Percentiles rank a stretch among this genome's conserved stretches.
These are phyloP conservation scores for Exophiala oligosperma DNA, from an alignment of 2,329 filamentous ascomycete species.

Conservation along the genomic window DNA sequence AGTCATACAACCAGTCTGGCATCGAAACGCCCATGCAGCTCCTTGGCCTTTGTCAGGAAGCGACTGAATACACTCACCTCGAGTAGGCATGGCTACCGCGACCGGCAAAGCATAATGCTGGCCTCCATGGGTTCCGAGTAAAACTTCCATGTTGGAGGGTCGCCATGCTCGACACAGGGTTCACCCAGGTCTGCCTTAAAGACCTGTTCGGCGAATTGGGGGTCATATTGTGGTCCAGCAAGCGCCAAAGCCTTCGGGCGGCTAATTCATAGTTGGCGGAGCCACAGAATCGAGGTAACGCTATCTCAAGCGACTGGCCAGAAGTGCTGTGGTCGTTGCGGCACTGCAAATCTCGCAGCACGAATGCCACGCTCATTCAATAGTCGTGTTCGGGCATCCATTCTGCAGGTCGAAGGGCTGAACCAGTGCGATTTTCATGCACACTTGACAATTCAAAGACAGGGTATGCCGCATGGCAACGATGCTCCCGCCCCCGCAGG, in stretches of 20 bases:
- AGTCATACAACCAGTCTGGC: neutral
- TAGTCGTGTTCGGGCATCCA: neutral
- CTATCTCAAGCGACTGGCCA: neutral
- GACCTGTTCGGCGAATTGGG: slow-evolving; percentile 12
- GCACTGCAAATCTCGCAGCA: neutral
- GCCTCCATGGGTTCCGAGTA: slow-evolving; percentile 5
- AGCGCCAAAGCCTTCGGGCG: slow-evolving; percentile 23
- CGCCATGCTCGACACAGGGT: neutral
- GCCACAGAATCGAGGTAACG: slow-evolving; percentile 10
- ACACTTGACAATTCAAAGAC: neutral
- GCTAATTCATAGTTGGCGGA: slow-evolving; percentile 15
- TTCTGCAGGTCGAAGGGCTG: neutral
- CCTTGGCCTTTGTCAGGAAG: neutral
- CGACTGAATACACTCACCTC: slow-evolving; percentile 1
- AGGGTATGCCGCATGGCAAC: neutral
- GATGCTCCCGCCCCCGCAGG: neutral
- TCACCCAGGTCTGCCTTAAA: slow-evolving; percentile 12
- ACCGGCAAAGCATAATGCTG: neutral
- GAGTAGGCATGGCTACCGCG: neutral
- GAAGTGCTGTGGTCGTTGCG: neutral
- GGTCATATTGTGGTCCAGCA: slow-evolving; percentile 14
- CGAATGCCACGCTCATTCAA: neutral
- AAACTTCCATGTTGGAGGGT: slow-evolving; percentile 13
- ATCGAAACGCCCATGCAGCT: neutral
- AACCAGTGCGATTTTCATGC: neutral